Base-by-base conservation (phyloP, 805 yeast genomes). In the Candida vartiovaarae region DNA sequence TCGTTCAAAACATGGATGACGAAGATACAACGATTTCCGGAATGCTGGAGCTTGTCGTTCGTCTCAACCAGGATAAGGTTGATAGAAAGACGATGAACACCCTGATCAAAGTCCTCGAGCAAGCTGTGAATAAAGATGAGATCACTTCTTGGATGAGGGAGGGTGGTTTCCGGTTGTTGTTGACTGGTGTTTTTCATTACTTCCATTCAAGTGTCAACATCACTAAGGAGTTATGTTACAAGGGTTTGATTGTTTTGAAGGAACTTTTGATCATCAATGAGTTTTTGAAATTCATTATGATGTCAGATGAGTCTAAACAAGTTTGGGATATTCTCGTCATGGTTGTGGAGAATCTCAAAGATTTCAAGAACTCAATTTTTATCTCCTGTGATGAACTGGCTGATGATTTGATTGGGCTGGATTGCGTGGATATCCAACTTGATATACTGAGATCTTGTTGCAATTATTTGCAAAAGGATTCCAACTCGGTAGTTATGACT, bases 381-480 rank as follows among this genome's bases (percentile, higher is more conserved):
- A 38, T 55, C n/a, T 46, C 56, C 9, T 49, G 53, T 33, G 60
- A 57, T 39, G 62, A 58, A 36, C 35, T 56, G n/a, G 47, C 47
- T 29, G 58, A 53, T 33, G 55, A 54, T 26, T 39, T 56, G 37
- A 10, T 58, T 15, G 42, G 40, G 2, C 30, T 51, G 23, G 36
- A 42, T 6, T 27, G 50, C 2, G 20, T 32, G 3, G 43, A 28
- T 4, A 34, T 33, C 26, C 48, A 42, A 11, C 6, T 11, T 6
- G 49, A 43, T 20, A 45, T 56, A 2, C 29, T 54, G 27, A 41
- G 49, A 36, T 38, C 41, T 11, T 55, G 59, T 34, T 41, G 43
- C 11, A 9, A 15, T 11, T 29, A 41, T 3, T 44, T 56, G 46
- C 44, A 42, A 27, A 43, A 46, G 30, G 43, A 45, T 0, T 33